Evolutionary conservation across 192 early-diverging fungal genomes (phyloP), one percentile per base, ranked within the genome.

Genomic region (Umbelopsis ramanniana): DNA sequence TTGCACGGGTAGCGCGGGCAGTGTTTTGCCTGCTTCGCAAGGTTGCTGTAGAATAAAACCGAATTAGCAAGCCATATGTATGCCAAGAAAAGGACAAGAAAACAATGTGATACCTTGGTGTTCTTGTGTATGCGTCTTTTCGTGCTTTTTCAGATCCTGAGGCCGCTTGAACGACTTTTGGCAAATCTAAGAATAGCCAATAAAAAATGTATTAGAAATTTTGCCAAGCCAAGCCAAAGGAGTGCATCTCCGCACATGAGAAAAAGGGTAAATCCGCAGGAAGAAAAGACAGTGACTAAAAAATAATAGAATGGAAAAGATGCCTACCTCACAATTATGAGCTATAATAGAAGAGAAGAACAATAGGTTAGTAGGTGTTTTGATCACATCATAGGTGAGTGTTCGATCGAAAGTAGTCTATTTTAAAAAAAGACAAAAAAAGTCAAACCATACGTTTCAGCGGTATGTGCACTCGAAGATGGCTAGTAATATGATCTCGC

Each of bases 71-170:
- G 57, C 0, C 1, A 63, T 35, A 48, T 9, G 47, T 14, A 48
- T 19, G 48, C 48, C 48, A 50, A 50, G 48, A 50, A 50, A 50
- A 15, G 4, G n/a, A 50, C n/a, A 6, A 21, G 48, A 21, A 50
- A 17, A 19, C 40, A 43, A 43, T 43, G 40, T 43, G 40, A 63
- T 63, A 63, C 57, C 57, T 63, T 63, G 67, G 21, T 83, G 80
- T 38, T 76, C 57, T 66, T 90, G 79, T 33, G 84, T 75, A 75
- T 96, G 95, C 15, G 87, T 95, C 78, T 87, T 90, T 79, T 94
- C 93, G 80, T 97, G 96, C 78, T 97, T 97, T 79, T 93, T 95
- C 76, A 97, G 79, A 78, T 97, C 96, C 85, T 97, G 96, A 14
- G 93, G 94, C n/a, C 95, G 87, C 83, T 97, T 97, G 82, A 96